These are phyloP conservation scores for Claviceps paspali DNA, from an alignment of 2,329 filamentous ascomycete species.

Conservation along the genomic window DNA sequence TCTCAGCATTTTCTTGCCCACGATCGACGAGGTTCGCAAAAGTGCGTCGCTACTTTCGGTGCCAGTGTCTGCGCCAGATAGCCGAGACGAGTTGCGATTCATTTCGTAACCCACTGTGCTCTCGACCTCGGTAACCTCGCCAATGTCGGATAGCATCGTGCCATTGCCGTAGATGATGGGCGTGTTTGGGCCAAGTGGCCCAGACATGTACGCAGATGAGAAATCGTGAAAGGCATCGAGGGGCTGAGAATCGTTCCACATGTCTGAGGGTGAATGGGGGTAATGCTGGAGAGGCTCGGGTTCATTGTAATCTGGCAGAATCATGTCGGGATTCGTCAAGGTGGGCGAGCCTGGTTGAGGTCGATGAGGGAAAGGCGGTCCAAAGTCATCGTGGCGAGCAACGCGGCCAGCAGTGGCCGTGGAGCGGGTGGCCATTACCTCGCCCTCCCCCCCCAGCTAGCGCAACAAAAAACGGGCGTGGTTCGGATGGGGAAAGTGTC, in stretches of 20 bases:
- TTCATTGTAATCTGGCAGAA: constrained; percentile 60
- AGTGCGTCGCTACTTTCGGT: constrained; percentile 18
- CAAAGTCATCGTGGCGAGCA: constrained; percentile 14
- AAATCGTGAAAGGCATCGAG: constrained; percentile 25
- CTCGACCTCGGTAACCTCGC: constrained; percentile 39
- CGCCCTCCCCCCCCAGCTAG: neutral
- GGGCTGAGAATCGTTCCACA: constrained; percentile 34
- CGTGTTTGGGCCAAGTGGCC: constrained; percentile 37
- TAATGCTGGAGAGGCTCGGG: constrained; percentile 36
- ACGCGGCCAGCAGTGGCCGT: constrained; percentile 13
- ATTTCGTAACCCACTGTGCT: constrained; percentile 29
- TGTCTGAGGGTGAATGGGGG: constrained; percentile 34
- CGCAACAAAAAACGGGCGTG: neutral
- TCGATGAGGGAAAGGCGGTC: constrained; percentile 22
- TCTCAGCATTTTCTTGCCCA: constrained; percentile 26
- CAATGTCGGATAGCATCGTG: constrained; percentile 53
- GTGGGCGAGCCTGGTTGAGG: constrained; percentile 61
- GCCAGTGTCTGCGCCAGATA: constrained; percentile 14
- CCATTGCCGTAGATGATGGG: constrained; percentile 56
- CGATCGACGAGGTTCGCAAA: constrained; percentile 29
- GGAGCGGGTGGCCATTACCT: constrained; percentile 17
- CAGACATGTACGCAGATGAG: constrained; percentile 23
- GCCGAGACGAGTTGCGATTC: constrained; percentile 21
- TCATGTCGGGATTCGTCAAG: constrained; percentile 88
- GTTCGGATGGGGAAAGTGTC: neutral